These are phyloP conservation scores for Cucurbita pepo DNA, from an alignment of 306 rosid genomes.

Conservation along the genomic window DNA sequence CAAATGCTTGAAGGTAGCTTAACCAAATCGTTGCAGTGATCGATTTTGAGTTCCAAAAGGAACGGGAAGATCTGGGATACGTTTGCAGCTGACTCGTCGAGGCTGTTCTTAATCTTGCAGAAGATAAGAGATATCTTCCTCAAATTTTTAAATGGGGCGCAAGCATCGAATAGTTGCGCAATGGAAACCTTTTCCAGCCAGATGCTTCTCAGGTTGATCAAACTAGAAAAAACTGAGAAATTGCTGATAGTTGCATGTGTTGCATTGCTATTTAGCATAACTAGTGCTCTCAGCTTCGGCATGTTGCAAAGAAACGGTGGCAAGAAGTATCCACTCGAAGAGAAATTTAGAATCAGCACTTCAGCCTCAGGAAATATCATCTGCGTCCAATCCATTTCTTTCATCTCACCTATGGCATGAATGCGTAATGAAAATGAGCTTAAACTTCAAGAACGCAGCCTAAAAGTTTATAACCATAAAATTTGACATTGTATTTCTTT, in stretches of 20 bases:
- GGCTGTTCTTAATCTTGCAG: constrained; percentile 38
- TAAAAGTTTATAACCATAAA: neutral
- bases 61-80: constrained; percentile 34
- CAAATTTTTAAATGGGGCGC: constrained; percentile 20
- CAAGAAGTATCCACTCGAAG: constrained; percentile 42
- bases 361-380: constrained; percentile 69
- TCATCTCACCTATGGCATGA: constrained; percentile 60
- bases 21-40: constrained; percentile 60
- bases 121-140: constrained; percentile 47
- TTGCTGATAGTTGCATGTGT: constrained; percentile 41
- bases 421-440: neutral
- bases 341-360: constrained; percentile 64
- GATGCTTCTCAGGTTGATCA: constrained; percentile 44
- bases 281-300: constrained; percentile 67
- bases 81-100: constrained; percentile 20
- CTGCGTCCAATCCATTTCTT: constrained; percentile 56
- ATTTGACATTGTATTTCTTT: neutral
- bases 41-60: constrained; percentile 53
- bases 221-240: constrained; percentile 25
- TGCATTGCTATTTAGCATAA: constrained; percentile 42
- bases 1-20: constrained; percentile 56
- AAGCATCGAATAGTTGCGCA: constrained; percentile 25
- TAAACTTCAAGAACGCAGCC: neutral
- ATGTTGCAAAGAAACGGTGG: constrained; percentile 61
- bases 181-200: constrained; percentile 77